A percentile compares a stretch with the other conserved stretches of the same genome.
phyloP scores from a whole-genome alignment of 352 stramenopile species.

The Globisporangium spiculum region DNA sequence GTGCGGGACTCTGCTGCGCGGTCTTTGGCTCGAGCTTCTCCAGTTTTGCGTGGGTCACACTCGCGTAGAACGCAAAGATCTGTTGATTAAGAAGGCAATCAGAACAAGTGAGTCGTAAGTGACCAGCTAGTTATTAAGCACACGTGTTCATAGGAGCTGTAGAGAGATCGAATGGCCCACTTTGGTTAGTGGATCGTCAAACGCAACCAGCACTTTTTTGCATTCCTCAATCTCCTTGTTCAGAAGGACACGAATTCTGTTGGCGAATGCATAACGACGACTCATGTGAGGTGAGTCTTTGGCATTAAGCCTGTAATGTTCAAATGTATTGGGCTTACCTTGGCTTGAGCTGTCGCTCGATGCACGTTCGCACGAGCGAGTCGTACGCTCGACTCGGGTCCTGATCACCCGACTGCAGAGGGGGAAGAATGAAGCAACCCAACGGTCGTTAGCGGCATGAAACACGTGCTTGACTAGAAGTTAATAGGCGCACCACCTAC shows the following conservation, averaged over 20 bases:
- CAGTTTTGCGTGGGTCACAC: slow-evolving; percentile 43
- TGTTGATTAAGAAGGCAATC: slow-evolving; percentile 7
- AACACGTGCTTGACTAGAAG: background rate
- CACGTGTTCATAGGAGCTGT: no score
- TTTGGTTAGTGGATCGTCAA: slow-evolving; percentile 63
- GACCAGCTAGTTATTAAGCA: no score
- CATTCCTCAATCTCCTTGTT: slow-evolving; percentile 62
- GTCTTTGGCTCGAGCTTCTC: slow-evolving; percentile 69
- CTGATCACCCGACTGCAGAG: slow-evolving; percentile 44
- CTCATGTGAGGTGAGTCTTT: no score
- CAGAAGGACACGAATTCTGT: slow-evolving; percentile 42
- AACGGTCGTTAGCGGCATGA: background rate
- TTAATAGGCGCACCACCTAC: slow-evolving; percentile 16
- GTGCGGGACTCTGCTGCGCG: slow-evolving; percentile 34
- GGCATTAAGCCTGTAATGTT: no score
- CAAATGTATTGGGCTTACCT: slow-evolving; percentile 15
- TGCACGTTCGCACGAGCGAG: slow-evolving; percentile 56
- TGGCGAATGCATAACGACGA: background rate
- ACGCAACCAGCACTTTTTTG: slow-evolving; percentile 48
- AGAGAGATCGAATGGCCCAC: slow-evolving; percentile 15
- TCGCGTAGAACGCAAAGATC: slow-evolving; percentile 62
- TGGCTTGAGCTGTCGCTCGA: slow-evolving; percentile 69
- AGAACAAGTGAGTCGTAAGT: background rate
- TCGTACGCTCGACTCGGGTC: slow-evolving; percentile 55
- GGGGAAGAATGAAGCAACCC: background rate